Percentiles rank a stretch among this genome's conserved stretches.
These are phyloP conservation scores for Xenoacremonium recifei DNA, from an alignment of 2,329 filamentous ascomycete species.

Conservation along the genomic window DNA sequence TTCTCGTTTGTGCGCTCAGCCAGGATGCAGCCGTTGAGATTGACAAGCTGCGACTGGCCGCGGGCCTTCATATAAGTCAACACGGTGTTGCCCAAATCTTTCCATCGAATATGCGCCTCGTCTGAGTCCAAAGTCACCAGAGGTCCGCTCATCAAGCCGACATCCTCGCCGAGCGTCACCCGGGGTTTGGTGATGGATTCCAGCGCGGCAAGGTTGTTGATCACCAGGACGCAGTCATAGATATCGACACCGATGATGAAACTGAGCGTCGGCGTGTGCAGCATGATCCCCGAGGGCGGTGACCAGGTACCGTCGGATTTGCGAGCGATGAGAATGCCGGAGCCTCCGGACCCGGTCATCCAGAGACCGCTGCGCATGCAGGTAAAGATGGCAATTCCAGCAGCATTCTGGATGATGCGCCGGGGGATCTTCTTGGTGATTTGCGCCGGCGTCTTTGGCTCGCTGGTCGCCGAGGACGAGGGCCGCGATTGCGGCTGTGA, in stretches of 20 bases:
- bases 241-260: conserved; percentile 92
- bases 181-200: conserved; percentile 79
- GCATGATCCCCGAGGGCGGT: conserved; percentile 83
- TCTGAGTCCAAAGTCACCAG: conserved; percentile 56
- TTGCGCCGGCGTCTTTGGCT: conserved; percentile 50
- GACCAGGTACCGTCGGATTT: conserved; percentile 88
- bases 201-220: conserved; percentile 81
- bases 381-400: conserved; percentile 89
- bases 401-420: conserved; percentile 82
- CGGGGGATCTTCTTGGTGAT: conserved; percentile 79
- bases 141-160: conserved; percentile 75
- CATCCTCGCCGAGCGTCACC: conserved; percentile 78
- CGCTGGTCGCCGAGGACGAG: conserved; percentile 29
- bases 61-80: conserved; percentile 59
- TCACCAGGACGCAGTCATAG: conserved; percentile 92
- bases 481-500: no score
- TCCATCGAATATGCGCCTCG: conserved; percentile 51
- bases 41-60: conserved; percentile 54
- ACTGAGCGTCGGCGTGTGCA: conserved; percentile 85
- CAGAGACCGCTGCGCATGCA: conserved; percentile 93
- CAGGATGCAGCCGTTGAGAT: conserved; percentile 55
- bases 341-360: conserved; percentile 87
- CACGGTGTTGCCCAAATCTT: conserved; percentile 53
- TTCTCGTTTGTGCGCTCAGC: conserved; percentile 59
- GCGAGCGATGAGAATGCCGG: conserved; percentile 80